Percentiles rank a stretch among this genome's conserved stretches.
These are phyloP conservation scores for Penicillium palitans DNA, from an alignment of 2,329 filamentous ascomycete genomes.

Conservation along the genomic window DNA sequence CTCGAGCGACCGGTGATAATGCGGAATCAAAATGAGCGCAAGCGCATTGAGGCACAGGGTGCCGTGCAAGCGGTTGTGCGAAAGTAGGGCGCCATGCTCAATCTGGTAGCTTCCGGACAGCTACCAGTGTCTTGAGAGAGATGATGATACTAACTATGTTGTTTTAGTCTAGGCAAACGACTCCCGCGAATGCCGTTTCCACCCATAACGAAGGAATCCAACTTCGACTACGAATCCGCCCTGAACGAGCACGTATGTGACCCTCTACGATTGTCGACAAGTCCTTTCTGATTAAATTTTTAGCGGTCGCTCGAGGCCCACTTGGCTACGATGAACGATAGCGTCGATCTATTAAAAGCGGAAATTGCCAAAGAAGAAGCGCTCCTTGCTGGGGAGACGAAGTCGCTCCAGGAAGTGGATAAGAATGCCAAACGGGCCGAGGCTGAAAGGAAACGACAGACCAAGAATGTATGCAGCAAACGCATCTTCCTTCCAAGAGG, in stretches of 20 bases:
- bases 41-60: constrained; percentile 44
- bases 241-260: constrained; percentile 45
- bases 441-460: constrained; percentile 41
- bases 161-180: constrained; percentile 39
- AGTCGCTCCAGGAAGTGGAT: constrained; percentile 44
- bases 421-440: constrained; percentile 45
- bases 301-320: constrained; percentile 42
- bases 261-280: background rate
- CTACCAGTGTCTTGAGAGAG: background rate
- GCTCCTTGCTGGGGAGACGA: constrained; percentile 43
- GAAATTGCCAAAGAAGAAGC: constrained; percentile 47
- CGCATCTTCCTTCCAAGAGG: background rate
- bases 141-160: constrained; percentile 2
- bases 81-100: constrained; percentile 35
- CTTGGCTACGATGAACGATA: constrained; percentile 42
- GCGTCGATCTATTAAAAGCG: constrained; percentile 41
- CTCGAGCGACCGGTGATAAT: constrained; percentile 47
- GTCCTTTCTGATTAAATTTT: constrained; percentile 14
- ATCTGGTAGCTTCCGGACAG: background rate
- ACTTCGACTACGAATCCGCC: constrained; percentile 47
- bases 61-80: constrained; percentile 44
- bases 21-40: constrained; percentile 44
- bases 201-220: constrained; percentile 42
- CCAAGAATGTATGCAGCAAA: constrained; percentile 40
- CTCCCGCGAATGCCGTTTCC: constrained; percentile 50